Evolutionary conservation across 805 yeast species (phyloP).

Genomic region (Saccharomycopsis synnaedendra): DNA sequence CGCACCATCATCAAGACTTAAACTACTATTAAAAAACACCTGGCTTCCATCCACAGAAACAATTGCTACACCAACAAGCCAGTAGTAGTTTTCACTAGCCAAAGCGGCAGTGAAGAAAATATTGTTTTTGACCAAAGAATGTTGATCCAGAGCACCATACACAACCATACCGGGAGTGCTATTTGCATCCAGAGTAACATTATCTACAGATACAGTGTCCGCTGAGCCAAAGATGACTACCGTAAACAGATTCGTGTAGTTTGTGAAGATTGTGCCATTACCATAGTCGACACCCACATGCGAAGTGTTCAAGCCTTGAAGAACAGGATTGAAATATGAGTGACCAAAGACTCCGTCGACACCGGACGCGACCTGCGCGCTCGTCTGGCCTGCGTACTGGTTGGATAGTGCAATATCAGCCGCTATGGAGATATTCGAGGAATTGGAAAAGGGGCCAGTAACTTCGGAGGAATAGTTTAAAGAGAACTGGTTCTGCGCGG

Average conservation of each 20-base stretch:
- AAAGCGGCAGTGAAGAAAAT: slow-evolving; percentile 11
- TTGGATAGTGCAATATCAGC: slow-evolving; percentile 1
- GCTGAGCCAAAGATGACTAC: neutral
- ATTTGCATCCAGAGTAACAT: too few species aligned
- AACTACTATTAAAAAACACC: neutral
- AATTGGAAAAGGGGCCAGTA: slow-evolving; percentile 1
- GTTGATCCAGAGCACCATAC: slow-evolving; percentile 2
- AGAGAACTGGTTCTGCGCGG: neutral
- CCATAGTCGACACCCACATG: neutral
- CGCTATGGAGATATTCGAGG: neutral
- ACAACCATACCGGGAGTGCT: slow-evolving; percentile 1
- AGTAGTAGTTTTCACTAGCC: slow-evolving; percentile 5
- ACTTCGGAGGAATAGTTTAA: neutral
- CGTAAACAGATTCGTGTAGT: neutral
- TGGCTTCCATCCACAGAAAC: neutral
- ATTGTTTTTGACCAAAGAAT: slow-evolving; percentile 1
- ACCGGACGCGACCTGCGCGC: neutral
- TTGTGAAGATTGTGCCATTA: neutral
- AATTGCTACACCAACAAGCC: slow-evolving; percentile 10
- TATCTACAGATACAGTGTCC: neutral
- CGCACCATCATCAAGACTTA: slow-evolving; percentile 8
- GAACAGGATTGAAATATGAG: slow-evolving; percentile 9
- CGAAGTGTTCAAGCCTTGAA: slow-evolving; percentile 2
- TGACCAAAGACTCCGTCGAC: slow-evolving; percentile 12
- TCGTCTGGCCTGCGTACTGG: slow-evolving; percentile 3